Evolutionary conservation across 495 filamentous ascomycete genomes (phyloP).

Genomic region (Tuber melanosporum): DNA sequence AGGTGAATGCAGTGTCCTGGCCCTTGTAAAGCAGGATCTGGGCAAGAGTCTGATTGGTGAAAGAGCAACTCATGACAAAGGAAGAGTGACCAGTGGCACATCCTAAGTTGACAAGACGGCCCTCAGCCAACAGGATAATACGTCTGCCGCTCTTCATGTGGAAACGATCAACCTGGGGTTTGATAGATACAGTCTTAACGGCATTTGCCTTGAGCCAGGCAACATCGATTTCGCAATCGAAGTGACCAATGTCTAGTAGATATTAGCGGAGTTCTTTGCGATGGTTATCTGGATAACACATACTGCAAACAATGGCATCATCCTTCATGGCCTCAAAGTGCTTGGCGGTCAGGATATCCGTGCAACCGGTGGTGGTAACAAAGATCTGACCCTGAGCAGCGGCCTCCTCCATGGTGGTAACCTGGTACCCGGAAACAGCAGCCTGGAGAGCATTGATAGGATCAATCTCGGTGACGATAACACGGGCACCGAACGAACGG

Average conservation of each 20-base stretch:
- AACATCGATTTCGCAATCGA: constrained; percentile 99
- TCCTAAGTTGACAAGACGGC: constrained; percentile 96
- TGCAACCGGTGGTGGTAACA: constrained; percentile 97
- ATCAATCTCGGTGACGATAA: constrained; percentile 94
- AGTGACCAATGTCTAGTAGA: constrained; percentile 86
- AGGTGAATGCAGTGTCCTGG: constrained; percentile 74
- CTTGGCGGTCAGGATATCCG: constrained; percentile 83
- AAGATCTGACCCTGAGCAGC: constrained; percentile 87
- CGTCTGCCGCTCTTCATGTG: constrained; percentile 86
- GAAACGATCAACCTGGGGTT: constrained; percentile 99
- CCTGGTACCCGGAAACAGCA: constrained; percentile 93
- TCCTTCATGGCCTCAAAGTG: constrained; percentile 98
- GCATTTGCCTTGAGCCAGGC: constrained; percentile 98
- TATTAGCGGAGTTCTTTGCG: neutral
- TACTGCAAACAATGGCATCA: constrained; percentile 98
- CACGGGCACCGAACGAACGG: constrained; percentile 92
- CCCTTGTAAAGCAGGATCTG: constrained; percentile 98
- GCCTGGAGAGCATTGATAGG: constrained; percentile 99
- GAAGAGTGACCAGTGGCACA: constrained; percentile 99
- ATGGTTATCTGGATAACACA: constrained; percentile 42
- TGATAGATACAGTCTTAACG: constrained; percentile 92
- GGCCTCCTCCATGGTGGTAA: constrained; percentile 96
- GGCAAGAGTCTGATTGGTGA: constrained; percentile 99
- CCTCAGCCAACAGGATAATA: constrained; percentile 97
- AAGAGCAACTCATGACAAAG: constrained; percentile 99